These are phyloP conservation scores for Potentilla sterilis DNA, from an alignment of 306 rosid species.

Conservation along the genomic window DNA sequence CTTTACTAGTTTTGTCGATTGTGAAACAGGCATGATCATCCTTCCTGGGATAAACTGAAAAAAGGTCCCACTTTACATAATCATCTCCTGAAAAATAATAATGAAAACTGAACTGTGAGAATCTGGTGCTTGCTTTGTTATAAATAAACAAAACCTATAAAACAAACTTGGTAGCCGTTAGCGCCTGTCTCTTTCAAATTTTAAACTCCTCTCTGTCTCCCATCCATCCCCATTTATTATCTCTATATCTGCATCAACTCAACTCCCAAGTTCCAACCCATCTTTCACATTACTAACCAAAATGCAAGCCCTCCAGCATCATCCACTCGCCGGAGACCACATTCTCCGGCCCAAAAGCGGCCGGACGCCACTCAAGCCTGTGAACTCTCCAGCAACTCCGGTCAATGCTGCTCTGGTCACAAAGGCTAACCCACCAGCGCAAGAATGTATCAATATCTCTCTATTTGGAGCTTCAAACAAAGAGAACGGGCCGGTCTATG, in stretches of 20 bases:
- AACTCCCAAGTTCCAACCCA: not conserved
- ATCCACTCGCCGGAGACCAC: constrained; percentile 32
- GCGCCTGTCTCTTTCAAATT: constrained; percentile 78
- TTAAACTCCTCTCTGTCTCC: constrained; percentile 36
- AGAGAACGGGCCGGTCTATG: constrained; percentile 42
- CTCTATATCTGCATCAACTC: not conserved
- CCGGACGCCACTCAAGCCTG: constrained; percentile 1
- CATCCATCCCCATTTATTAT: not conserved
- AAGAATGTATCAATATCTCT: constrained; percentile 27
- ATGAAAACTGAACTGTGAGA: not conserved
- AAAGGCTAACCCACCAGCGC: constrained; percentile 37
- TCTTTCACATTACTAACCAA: not conserved
- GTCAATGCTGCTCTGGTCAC: constrained; percentile 3
- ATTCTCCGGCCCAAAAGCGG: constrained; percentile 35
- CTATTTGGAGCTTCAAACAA: constrained; percentile 29
- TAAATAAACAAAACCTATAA: not conserved
- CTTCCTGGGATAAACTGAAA: not conserved
- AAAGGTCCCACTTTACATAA: not conserved
- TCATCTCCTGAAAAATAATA: not conserved
- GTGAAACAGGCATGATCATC: not conserved
- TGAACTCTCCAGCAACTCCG: constrained; percentile 45
- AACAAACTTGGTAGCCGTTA: constrained; percentile 67
- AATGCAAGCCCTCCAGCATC: constrained; percentile 38
- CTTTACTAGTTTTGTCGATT: not conserved
- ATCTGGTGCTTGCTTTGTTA: not conserved